Percentiles rank a stretch among this genome's conserved stretches.
These are phyloP conservation scores for Globisporangium splendens DNA, from an alignment of 352 stramenopile species.

Conservation along the genomic window DNA sequence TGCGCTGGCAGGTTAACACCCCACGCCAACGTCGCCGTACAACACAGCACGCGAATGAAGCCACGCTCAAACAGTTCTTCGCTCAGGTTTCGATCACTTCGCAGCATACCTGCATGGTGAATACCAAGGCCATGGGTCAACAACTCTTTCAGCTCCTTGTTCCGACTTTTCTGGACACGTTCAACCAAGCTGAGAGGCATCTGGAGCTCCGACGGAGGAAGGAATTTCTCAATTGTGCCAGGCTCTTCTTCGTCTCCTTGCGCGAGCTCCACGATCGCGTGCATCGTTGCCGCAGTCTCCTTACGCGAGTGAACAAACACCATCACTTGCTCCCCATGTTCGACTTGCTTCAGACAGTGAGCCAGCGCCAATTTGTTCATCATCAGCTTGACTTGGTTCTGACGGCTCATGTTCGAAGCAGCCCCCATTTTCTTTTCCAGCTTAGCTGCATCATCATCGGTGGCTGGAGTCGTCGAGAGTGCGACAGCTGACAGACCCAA, in stretches of 20 bases:
- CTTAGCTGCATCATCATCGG: constrained; percentile 39
- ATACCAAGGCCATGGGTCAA: constrained; percentile 95
- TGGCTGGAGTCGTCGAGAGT: constrained; percentile 43
- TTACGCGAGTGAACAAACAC: constrained; percentile 99
- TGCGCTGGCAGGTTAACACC: constrained; percentile 99
- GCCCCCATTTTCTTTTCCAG: constrained; percentile 30
- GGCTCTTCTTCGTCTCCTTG: constrained; percentile 59
- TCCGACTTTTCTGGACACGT: constrained; percentile 91
- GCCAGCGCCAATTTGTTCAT: constrained; percentile 85
- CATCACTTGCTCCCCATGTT: constrained; percentile 92
- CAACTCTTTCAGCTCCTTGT: constrained; percentile 94
- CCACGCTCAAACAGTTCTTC: constrained; percentile 98
- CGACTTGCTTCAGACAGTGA: constrained; percentile 66
- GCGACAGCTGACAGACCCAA: constrained; percentile 42
- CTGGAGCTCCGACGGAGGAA: constrained; percentile 50
- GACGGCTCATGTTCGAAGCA: constrained; percentile 45
- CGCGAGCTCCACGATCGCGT: constrained; percentile 89
- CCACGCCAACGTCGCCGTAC: constrained; percentile 99
- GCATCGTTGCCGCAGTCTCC: constrained; percentile 95
- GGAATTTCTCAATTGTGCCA: constrained; percentile 50
- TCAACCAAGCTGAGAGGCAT: constrained; percentile 56
- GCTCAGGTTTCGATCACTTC: constrained; percentile 91
- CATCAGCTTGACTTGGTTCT: constrained; percentile 64
- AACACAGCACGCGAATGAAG: constrained; percentile 97
- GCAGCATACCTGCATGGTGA: constrained; percentile 98